Percentiles rank a stretch among this genome's conserved stretches.
Conservation (phyloP, 805 yeast species). For the Vanderwaltozyma polyspora region DNA sequence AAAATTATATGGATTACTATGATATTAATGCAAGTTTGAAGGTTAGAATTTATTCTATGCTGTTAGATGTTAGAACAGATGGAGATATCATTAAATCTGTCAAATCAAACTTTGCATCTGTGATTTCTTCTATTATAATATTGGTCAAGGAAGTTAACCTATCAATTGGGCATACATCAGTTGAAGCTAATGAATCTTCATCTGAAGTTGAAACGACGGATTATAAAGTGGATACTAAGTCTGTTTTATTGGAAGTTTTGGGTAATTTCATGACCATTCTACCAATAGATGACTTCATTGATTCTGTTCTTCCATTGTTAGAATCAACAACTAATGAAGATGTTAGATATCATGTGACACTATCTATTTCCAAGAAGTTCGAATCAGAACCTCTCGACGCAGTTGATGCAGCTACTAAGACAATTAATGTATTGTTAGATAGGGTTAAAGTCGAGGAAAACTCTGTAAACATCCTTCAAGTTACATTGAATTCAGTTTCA, state of each 20-base stretch:
- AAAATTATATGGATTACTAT: slow-evolving; percentile 23
- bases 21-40: slow-evolving; percentile 31
- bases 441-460: slow-evolving; percentile 16
- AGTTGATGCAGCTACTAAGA: slow-evolving; percentile 36
- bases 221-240: slow-evolving; percentile 25
- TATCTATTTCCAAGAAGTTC: slow-evolving; percentile 56
- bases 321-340: slow-evolving; percentile 27
- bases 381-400: slow-evolving; percentile 52
- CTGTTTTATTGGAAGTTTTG: slow-evolving; percentile 43
- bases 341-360: slow-evolving; percentile 50
- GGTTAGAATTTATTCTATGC: slow-evolving; percentile 40
- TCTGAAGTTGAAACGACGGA: slow-evolving; percentile 14
- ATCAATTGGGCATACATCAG: slow-evolving; percentile 1
- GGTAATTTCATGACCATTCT: slow-evolving; percentile 54
- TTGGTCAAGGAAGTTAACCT: slow-evolving; percentile 12
- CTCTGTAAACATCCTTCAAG: slow-evolving; percentile 46
- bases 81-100: slow-evolving; percentile 9
- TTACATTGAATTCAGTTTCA: slow-evolving; percentile 58
- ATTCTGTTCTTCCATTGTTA: slow-evolving; percentile 41
- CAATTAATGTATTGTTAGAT: slow-evolving; percentile 42
- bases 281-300: slow-evolving; percentile 64
- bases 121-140: slow-evolving; percentile 17
- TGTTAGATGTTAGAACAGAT: slow-evolving; percentile 31
- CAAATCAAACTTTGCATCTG: slow-evolving; percentile 16
- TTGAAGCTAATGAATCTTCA: slow-evolving; percentile 9